These are phyloP conservation scores for Litsea cubeba DNA, from an alignment of 164 flowering plant species.

Conservation along the genomic window DNA sequence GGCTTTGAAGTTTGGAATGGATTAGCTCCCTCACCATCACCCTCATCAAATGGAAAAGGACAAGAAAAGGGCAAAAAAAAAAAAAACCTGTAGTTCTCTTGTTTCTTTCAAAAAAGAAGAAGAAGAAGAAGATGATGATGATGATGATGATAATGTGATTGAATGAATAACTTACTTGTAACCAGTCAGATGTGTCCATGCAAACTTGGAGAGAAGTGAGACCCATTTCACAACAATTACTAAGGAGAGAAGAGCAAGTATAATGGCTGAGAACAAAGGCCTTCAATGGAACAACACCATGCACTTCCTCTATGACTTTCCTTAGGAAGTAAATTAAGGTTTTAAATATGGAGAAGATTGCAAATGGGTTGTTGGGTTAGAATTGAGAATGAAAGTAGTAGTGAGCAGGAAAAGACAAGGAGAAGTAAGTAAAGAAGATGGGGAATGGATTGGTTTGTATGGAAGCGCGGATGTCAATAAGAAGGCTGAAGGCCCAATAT, in stretches of 20 bases:
- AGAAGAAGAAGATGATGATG: too few relatives aligned
- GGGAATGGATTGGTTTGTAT: background rate
- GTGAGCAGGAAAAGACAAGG: background rate
- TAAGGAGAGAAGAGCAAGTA: background rate
- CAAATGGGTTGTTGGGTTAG: background rate
- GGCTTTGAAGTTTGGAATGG: background rate
- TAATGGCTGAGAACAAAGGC: background rate
- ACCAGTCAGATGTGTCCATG: conserved; percentile 92
- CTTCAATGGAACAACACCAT: background rate
- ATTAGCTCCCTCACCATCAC: background rate
- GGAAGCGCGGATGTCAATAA: conserved; percentile 7
- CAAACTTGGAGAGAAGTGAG: conserved; percentile 73
- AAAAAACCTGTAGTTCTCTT: background rate
- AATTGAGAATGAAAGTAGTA: background rate
- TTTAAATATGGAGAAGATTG: background rate
- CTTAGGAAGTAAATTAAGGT: too few relatives aligned
- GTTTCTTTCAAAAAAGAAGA: background rate
- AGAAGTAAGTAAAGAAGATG: background rate
- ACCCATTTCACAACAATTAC: conserved; percentile 39
- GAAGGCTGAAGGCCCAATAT: conserved; percentile 17
- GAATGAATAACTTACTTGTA: conserved; percentile 47
- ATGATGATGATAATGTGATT: background rate
- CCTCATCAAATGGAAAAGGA: background rate
- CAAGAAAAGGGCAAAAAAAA: background rate
- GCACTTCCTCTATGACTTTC: background rate